Base-by-base conservation (phyloP, 768 basidiomycete genomes). In the Xerocomellus intermedius region DNA sequence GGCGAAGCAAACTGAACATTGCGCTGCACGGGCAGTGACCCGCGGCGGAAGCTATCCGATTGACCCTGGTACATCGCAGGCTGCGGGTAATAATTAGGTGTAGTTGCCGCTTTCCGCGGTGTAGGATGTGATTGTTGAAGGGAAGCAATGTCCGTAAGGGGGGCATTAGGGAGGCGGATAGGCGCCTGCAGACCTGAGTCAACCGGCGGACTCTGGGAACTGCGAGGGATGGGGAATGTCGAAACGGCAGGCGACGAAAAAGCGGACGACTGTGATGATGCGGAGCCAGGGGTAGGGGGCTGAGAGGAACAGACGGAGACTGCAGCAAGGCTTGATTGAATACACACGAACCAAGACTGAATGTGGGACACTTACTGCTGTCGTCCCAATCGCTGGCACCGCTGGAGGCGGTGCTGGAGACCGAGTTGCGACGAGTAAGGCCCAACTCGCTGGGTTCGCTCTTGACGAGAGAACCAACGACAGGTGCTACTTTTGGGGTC, bases 341-440 rank as follows among this genome's bases (percentile, higher is more conserved):
- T 42, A 33, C 16, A 14, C 9, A n/a, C 3, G 30, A 43, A 21
- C 8, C 17, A 2, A 17, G 16, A 2, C 17, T 4, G 7, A 2
- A 37, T 0, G n/a, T 6, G n/a, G 0, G 3, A 41, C 3, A 69
- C 87, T 66, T 68, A 89, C 89, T 79, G 73, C 73, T 82, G 69
- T 91, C 89, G 66, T 92, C 89, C 89, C 89, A 92, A 67, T 92
- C 90, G 59, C 87, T 89, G 53, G 58, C 56, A 9, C 77, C 78
- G 42, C 78, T 55, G 76, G 86, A 59, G 71, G 79, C 32, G 69
- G 69, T 64, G n/a, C 77, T 81, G 0, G 85, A 88, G 17, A 89
- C 82, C 10, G 85, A 88, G 51, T 78, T 75, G 44, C 89, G 78
- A 30, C 87, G 76, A 19, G 74, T 71, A 53, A 83, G 75, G 55